Conservation (phyloP, 169 alveolate genomes). For the Perkinsus olseni region DNA sequence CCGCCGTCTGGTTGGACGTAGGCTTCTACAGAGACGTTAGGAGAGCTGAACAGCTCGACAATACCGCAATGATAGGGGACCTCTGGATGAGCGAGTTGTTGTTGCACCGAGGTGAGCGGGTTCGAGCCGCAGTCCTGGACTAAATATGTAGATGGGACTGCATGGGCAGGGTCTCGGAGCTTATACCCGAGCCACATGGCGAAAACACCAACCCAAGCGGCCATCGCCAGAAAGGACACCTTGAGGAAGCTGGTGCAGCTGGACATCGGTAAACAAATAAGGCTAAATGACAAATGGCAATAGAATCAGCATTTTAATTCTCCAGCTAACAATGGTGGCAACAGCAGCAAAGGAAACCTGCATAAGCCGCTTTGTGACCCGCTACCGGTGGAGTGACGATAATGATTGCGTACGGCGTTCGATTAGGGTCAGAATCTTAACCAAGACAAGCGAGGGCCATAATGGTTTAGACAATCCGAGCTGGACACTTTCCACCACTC, state of each 20-base stretch:
- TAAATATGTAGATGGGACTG: neutral
- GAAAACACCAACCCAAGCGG: neutral
- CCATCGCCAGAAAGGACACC: neutral
- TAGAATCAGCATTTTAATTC: too few relatives aligned
- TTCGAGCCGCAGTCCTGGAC: neutral
- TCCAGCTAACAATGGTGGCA: too few relatives aligned
- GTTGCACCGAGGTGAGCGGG: neutral
- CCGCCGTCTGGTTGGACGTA: neutral
- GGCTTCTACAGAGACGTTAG: neutral
- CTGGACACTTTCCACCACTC: too few relatives aligned
- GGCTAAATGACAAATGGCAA: too few relatives aligned
- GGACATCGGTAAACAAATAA: too few relatives aligned
- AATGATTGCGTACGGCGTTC: too few relatives aligned
- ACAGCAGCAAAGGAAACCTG: too few relatives aligned
- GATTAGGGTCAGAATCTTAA: too few relatives aligned
- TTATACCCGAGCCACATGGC: neutral
- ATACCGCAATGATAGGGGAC: neutral
- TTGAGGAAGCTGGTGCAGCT: neutral
- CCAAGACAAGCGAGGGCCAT: too few relatives aligned
- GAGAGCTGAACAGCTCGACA: neutral
- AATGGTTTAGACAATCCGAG: too few relatives aligned
- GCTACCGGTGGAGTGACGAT: too few relatives aligned
- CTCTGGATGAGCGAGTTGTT: neutral
- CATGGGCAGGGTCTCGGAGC: neutral
- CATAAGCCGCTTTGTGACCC: too few relatives aligned